Conservation (phyloP, 1,139 yeast species). For the Wickerhamiella infanticola region DNA sequence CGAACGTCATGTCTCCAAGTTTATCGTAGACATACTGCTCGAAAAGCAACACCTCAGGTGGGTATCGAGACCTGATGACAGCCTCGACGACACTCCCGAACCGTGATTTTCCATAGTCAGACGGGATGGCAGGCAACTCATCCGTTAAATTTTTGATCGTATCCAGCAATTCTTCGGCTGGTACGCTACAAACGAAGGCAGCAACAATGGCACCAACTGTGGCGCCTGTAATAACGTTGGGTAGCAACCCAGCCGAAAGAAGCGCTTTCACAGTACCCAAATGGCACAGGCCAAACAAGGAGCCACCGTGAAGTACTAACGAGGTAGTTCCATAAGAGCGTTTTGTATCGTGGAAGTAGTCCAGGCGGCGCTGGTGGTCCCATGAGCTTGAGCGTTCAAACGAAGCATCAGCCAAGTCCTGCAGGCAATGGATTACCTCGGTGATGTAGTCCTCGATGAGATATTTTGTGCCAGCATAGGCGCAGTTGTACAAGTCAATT, state of each 20-base stretch:
- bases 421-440: constrained; percentile 59
- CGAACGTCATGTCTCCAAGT: constrained; percentile 80
- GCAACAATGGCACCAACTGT: constrained; percentile 94
- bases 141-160: constrained; percentile 27
- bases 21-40: constrained; percentile 61
- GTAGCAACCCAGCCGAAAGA: constrained; percentile 56
- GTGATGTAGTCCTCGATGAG: constrained; percentile 75
- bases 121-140: constrained; percentile 31
- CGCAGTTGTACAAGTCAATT: constrained; percentile 59
- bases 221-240: constrained; percentile 80
- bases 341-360: constrained; percentile 80
- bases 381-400: not conserved
- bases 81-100: constrained; percentile 20
- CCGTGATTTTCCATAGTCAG: constrained; percentile 17
- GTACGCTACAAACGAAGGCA: constrained; percentile 58
- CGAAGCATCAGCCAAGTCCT: constrained; percentile 27
- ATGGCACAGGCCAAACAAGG: constrained; percentile 84
- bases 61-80: constrained; percentile 49
- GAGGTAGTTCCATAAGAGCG: constrained; percentile 89
- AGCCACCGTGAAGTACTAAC: constrained; percentile 80
- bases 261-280: constrained; percentile 80
- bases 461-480: constrained; percentile 76
- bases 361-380: constrained; percentile 29
- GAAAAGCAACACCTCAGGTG: constrained; percentile 69
- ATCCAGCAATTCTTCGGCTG: constrained; percentile 34